Evolutionary conservation across 306 rosid species (phyloP).

Genomic region (Inga laurina): DNA sequence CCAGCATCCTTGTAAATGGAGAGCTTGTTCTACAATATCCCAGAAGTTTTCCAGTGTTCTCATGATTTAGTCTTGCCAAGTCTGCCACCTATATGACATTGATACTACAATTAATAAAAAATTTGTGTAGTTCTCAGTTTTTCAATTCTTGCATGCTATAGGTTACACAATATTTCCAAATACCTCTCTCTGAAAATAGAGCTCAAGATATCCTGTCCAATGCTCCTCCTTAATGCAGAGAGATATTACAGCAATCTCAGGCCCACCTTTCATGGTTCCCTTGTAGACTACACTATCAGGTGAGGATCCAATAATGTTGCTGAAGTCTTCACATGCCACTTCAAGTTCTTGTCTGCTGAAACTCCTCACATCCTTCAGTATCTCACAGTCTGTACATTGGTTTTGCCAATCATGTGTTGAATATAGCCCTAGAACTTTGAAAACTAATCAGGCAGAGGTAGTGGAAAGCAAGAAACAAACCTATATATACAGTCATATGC

Average conservation of each 20-base stretch:
- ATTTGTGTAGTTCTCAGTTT: slow-evolving; percentile 12
- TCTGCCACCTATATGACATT: slow-evolving; percentile 72
- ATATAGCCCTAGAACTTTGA: slow-evolving; percentile 22
- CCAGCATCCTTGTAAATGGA: slow-evolving; percentile 95
- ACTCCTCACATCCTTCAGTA: slow-evolving; percentile 78
- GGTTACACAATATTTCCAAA: slow-evolving; percentile 30
- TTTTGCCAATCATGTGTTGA: slow-evolving; percentile 24
- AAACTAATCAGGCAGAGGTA: slow-evolving; percentile 24
- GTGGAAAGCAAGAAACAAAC: slow-evolving; percentile 40
- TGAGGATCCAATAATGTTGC: slow-evolving; percentile 97
- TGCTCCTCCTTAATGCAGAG: slow-evolving; percentile 85
- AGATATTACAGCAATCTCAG: slow-evolving; percentile 94
- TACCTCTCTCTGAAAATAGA: slow-evolving; percentile 96
- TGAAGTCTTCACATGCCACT: slow-evolving; percentile 98
- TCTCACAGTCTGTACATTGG: slow-evolving; percentile 64
- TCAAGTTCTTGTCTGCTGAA: slow-evolving; percentile 92
- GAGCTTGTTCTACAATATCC: slow-evolving; percentile 87
- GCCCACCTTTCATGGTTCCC: slow-evolving; percentile 90
- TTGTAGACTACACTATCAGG: slow-evolving; percentile 95
- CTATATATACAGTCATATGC: slow-evolving; percentile 58
- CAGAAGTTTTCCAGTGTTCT: slow-evolving; percentile 77
- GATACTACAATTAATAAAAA: slow-evolving; percentile 19
- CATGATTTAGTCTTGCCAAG: slow-evolving; percentile 79
- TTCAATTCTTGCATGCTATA: slow-evolving; percentile 16
- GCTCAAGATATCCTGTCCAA: slow-evolving; percentile 93